phyloP scores from a whole-genome alignment of 192 early-diverging fungal genomes.

The Jimgerdemannia lactiflua region DNA sequence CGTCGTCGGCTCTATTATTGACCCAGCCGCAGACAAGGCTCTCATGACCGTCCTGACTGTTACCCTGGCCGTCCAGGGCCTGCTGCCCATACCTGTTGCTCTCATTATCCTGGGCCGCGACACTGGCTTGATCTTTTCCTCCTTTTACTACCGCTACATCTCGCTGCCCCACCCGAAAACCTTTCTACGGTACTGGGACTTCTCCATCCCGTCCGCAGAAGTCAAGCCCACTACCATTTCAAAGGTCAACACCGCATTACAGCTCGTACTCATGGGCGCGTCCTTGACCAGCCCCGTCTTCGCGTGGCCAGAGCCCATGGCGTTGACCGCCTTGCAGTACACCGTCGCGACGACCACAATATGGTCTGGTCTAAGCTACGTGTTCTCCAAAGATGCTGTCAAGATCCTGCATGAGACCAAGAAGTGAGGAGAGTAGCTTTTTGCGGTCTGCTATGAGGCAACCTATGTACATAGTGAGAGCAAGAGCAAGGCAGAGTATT shows the following conservation, averaged over 20 bases:
- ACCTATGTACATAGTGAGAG: not conserved
- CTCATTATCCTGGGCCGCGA: slow-evolving; percentile 86
- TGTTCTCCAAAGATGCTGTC: slow-evolving; percentile 72
- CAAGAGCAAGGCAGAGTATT: not conserved
- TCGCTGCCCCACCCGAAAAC: slow-evolving; percentile 91
- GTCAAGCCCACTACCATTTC: slow-evolving; percentile 85
- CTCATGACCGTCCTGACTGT: slow-evolving; percentile 89
- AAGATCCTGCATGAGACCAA: slow-evolving; percentile 48
- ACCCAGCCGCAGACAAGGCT: slow-evolving; percentile 93
- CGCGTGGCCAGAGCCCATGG: slow-evolving; percentile 53
- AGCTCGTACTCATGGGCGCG: slow-evolving; percentile 76
- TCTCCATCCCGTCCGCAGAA: slow-evolving; percentile 88
- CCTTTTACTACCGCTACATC: slow-evolving; percentile 84
- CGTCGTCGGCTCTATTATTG: slow-evolving; percentile 83
- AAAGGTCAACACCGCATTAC: slow-evolving; percentile 89
- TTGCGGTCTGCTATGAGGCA: no score
- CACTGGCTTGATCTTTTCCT: slow-evolving; percentile 68
- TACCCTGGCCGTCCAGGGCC: slow-evolving; percentile 62
- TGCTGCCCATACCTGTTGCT: slow-evolving; percentile 81
- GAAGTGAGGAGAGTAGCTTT: not conserved
- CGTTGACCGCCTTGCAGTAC: slow-evolving; percentile 63
- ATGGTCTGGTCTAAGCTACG: slow-evolving; percentile 72
- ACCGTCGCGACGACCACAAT: slow-evolving; percentile 77
- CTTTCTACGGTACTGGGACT: slow-evolving; percentile 78
- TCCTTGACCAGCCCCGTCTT: slow-evolving; percentile 73